Evolutionary conservation across 139 green algal species (phyloP).

Genomic region (Tetradesmus lagerheimii): DNA sequence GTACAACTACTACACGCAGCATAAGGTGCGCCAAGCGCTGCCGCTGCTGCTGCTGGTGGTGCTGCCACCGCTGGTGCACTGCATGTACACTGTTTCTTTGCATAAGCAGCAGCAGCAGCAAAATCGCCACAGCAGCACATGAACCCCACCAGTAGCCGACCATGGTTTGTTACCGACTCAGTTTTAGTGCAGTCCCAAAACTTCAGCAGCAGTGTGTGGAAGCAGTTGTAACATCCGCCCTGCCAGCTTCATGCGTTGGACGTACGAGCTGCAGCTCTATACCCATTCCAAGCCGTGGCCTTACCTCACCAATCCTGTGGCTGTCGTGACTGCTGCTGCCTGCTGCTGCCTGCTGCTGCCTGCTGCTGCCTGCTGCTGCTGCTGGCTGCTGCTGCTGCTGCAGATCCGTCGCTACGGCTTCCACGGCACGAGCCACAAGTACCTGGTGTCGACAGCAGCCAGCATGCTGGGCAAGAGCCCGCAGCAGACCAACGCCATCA

Average conservation of each 20-base stretch:
- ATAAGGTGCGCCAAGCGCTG: conserved; percentile 22
- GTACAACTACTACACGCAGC: conserved; percentile 78
- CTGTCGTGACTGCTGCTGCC: no score
- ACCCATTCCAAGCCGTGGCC: no score
- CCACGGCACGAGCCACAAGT: conserved; percentile 91
- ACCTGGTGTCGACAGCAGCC: conserved; percentile 71
- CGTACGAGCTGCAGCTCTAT: no score
- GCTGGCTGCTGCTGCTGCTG: not conserved
- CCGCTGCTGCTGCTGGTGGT: not conserved
- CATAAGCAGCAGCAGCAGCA: not conserved
- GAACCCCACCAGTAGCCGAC: no score
- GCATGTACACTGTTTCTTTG: not conserved
- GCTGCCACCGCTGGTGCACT: not conserved
- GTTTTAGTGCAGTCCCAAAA: no score
- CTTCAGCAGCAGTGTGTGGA: no score
- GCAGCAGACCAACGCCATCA: conserved; percentile 81
- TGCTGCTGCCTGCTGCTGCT: not conserved
- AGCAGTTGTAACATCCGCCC: no score
- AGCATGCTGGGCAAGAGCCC: conserved; percentile 69
- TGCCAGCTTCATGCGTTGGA: no score
- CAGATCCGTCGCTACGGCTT: conserved; percentile 78
- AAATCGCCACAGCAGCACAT: no score
- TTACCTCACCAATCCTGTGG: no score
- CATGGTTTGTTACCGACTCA: no score
- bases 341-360: not conserved